Evolutionary conservation across 164 flowering plant species (phyloP).

Genomic region (Sedum album): DNA sequence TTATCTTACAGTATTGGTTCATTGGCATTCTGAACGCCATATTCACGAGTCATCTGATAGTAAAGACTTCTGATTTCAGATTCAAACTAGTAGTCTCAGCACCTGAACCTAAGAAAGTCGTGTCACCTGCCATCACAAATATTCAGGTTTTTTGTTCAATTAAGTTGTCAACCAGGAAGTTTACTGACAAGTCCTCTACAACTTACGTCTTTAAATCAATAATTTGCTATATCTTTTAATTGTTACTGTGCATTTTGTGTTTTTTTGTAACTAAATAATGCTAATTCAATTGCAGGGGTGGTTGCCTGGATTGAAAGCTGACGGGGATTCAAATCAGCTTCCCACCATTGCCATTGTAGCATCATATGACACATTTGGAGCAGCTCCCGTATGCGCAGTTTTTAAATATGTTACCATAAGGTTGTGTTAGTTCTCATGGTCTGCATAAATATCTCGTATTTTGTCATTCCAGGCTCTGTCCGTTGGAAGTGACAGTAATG

Average conservation of each 20-base stretch:
- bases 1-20: not conserved
- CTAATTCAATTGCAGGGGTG: constrained; percentile 58
- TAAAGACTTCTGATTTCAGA: constrained; percentile 32
- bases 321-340: constrained; percentile 86
- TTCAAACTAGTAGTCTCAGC: constrained; percentile 79
- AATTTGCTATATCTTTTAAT: not conserved
- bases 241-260: not conserved
- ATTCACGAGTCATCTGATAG: constrained; percentile 2
- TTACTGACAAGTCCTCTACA: not conserved
- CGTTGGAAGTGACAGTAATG: constrained; percentile 96
- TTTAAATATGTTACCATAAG: not conserved
- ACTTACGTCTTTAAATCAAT: not conserved
- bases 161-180: not conserved
- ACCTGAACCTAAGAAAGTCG: constrained; percentile 77
- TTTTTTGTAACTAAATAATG: not conserved
- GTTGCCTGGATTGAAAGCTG: constrained; percentile 81
- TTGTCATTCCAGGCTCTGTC: constrained; percentile 57
- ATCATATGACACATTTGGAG: constrained; percentile 97
- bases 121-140: constrained; percentile 76
- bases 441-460: not conserved
- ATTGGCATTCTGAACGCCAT: not conserved
- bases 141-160: constrained; percentile 57
- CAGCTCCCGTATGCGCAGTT: constrained; percentile 67
- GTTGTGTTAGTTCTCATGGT: not conserved
- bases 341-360: constrained; percentile 99